Percentiles rank a stretch among this genome's conserved stretches.
Conservation (phyloP, 106 monocot genomes). For the Phalaenopsis equestris region DNA sequence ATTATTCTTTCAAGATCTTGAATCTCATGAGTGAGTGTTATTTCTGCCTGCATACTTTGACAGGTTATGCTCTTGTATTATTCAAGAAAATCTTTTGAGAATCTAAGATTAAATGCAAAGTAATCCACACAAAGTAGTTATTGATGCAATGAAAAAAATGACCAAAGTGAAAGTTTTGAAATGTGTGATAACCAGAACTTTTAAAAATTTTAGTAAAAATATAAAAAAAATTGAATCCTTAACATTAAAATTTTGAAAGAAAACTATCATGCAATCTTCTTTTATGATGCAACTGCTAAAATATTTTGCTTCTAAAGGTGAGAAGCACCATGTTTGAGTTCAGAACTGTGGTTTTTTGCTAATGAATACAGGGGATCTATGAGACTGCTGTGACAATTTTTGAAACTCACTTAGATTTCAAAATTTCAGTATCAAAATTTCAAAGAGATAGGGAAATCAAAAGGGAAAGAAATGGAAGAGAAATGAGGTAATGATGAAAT, state of each 20-base stretch:
- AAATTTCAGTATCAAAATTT: too few species aligned
- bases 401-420: too few species aligned
- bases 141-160: neutral
- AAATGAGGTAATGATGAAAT: too few species aligned
- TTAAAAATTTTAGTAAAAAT: neutral
- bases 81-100: neutral
- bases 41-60: neutral
- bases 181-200: neutral
- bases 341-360: neutral
- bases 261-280: neutral
- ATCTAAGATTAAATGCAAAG: neutral
- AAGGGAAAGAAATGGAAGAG: too few species aligned
- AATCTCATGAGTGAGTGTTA: too few species aligned
- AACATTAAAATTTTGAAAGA: neutral
- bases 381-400: too few species aligned
- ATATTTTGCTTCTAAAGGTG: neutral
- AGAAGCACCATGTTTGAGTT: neutral
- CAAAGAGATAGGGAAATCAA: too few species aligned
- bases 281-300: neutral
- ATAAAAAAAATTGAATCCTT: neutral
- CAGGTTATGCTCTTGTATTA: neutral
- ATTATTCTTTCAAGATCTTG: neutral
- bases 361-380: too few species aligned
- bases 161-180: neutral
- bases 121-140: neutral